Evolutionary conservation across 805 yeast species (phyloP), one percentile per base, ranked within the genome.

Genomic region (Monosporozyma yasuniensis): DNA sequence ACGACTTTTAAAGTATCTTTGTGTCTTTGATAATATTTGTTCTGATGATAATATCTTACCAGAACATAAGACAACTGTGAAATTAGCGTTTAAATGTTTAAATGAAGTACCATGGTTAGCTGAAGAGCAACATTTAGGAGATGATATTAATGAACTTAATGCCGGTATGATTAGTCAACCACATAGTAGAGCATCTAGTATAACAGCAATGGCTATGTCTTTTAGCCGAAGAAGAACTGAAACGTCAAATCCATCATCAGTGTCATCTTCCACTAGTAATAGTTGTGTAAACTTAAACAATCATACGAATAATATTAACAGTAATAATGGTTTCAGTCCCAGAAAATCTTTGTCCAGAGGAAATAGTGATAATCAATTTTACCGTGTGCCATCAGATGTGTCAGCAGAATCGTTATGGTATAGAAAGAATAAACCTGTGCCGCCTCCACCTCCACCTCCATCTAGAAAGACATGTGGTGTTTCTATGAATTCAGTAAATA

Each of bases 1-100:
- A 6, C 73, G 75, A 6, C 66, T 83, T 8, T 67, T 88, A 42
- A 62, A 68, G 9, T 75, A 77, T 57, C 67, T 87, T 44, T 55
- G 63, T 14, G 50, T 54, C 11, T 50, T 55, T 12, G 64, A 63
- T 43, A 60, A 59, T 38, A 53, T 61, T 23, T 63, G 64, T 44
- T 48, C 59, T n/a, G 50, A 54, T 25, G 58, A 50, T 18, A 54
- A 53, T 22, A 50, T 52, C 7, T 50, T 53, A n/a, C 45, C 50
- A 6, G 68, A 64, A 42, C 66, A 64, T 7, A 56, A 65, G 7
- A 67, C 71, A 0, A 76, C 79, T 0, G 70, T 71, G 46, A 62
- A 71, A 38, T 55, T 77, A 42, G 72, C 81, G 0, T 54, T 56
- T 22, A 66, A 69, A 52, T 70, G 75, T 52, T 51, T 72, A 14